Percentiles rank a stretch among this genome's conserved stretches.
These are phyloP conservation scores for Boechera retrofracta DNA, from an alignment of 345 rosid genomes.

Conservation along the genomic window DNA sequence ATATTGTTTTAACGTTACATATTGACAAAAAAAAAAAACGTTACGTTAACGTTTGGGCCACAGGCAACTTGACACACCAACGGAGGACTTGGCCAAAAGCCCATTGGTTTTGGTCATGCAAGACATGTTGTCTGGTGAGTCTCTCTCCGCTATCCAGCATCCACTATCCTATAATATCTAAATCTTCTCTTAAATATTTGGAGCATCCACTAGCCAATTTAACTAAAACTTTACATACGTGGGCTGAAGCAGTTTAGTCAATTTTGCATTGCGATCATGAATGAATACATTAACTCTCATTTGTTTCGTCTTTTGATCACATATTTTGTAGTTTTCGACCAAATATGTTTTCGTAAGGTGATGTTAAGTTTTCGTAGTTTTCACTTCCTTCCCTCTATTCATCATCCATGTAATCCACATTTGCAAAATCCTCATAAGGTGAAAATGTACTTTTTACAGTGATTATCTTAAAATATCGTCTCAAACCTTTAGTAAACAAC, in stretches of 20 bases:
- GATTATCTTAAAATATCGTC: too few species aligned
- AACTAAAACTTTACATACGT: neutral
- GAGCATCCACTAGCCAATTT: too few species aligned
- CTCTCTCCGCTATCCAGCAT: slow-evolving; percentile 17
- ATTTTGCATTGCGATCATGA: too few species aligned
- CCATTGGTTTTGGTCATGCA: slow-evolving; percentile 17
- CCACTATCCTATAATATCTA: slow-evolving; percentile 18
- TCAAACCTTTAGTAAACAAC: too few species aligned
- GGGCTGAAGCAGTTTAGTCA: too few species aligned
- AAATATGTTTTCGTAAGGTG: neutral
- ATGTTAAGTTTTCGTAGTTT: neutral
- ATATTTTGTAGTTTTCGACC: neutral
- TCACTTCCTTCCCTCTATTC: too few species aligned
- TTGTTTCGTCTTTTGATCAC: neutral
- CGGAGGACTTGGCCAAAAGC: neutral
- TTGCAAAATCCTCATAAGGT: too few species aligned
- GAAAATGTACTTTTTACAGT: too few species aligned
- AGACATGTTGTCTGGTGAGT: slow-evolving; percentile 24
- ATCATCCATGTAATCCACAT: too few species aligned
- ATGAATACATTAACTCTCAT: too few species aligned
- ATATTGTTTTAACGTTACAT: neutral
- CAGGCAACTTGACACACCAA: slow-evolving; percentile 18
- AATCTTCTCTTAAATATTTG: neutral
- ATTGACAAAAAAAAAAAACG: too few species aligned
- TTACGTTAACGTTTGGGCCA: slow-evolving; percentile 11